Evolutionary conservation across 2,329 filamentous ascomycete species (phyloP).

Genomic region (Paracoccidioides lutzii): DNA sequence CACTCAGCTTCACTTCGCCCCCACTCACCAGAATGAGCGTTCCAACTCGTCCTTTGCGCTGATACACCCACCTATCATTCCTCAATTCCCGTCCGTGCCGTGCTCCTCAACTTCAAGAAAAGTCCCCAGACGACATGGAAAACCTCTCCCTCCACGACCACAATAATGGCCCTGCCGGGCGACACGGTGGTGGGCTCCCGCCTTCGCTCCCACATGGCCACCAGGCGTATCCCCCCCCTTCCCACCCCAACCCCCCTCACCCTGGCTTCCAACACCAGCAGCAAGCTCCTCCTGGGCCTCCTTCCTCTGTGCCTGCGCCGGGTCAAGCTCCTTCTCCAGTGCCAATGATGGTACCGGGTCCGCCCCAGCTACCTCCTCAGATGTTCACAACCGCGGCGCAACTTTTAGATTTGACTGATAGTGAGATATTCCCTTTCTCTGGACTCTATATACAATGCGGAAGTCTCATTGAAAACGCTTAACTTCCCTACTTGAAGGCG

Average conservation of each 20-base stretch:
- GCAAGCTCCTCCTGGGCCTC: not conserved
- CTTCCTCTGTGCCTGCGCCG: constrained; percentile 14
- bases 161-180: constrained; percentile 9
- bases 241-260: not conserved
- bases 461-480: too few species aligned
- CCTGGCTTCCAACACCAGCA: constrained; percentile 3
- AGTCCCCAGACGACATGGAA: constrained; percentile 20
- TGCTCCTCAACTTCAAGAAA: constrained; percentile 5
- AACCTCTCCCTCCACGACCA: constrained; percentile 25
- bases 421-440: constrained; percentile 43
- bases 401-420: constrained; percentile 90
- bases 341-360: constrained; percentile 20
- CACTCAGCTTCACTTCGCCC: not conserved
- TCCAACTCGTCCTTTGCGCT: not conserved
- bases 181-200: constrained; percentile 1
- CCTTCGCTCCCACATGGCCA: not conserved
- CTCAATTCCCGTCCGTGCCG: constrained; percentile 6
- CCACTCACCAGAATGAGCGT: constrained; percentile 2
- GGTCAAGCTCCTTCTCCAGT: constrained; percentile 14
- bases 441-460: not conserved
- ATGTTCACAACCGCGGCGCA: constrained; percentile 98
- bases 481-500: too few species aligned
- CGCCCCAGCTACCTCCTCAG: constrained; percentile 53
- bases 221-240: not conserved
- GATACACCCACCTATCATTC: not conserved